Percentiles rank a stretch among this genome's conserved stretches.
Conservation (phyloP, 306 rosid species). For the Vicia villosa region DNA sequence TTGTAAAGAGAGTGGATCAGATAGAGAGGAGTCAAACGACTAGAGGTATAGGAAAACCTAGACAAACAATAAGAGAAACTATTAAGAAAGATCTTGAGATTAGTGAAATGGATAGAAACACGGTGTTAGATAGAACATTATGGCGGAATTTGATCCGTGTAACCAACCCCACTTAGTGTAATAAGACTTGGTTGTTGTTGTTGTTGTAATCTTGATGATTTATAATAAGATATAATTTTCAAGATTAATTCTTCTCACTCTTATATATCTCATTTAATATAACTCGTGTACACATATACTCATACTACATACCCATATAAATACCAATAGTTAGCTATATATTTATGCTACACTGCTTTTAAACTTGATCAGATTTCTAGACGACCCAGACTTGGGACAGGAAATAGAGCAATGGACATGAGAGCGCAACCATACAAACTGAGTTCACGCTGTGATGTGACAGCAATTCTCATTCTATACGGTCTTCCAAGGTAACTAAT, state of each 20-base stretch:
- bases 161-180: too few relatives aligned
- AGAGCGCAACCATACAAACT: constrained; percentile 62
- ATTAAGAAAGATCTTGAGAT: too few relatives aligned
- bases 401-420: constrained; percentile 44
- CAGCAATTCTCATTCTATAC: constrained; percentile 87
- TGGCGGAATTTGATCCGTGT: too few relatives aligned
- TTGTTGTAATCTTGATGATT: too few relatives aligned
- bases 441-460: constrained; percentile 86
- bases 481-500: constrained; percentile 90
- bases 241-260: neutral
- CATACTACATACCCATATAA: neutral
- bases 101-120: too few relatives aligned
- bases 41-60: too few relatives aligned
- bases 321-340: constrained; percentile 25
- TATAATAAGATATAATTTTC: neutral
- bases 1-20: too few relatives aligned
- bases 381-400: constrained; percentile 49
- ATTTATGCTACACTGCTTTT: constrained; percentile 53
- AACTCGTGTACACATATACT: neutral
- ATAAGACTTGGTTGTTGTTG: too few relatives aligned
- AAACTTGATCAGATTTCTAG: constrained; percentile 45
- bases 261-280: neutral
- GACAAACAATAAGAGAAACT: too few relatives aligned
- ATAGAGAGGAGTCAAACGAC: too few relatives aligned
- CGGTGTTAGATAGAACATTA: too few relatives aligned